These are phyloP conservation scores for Vigna trinervia DNA, from an alignment of 306 rosid species.

Conservation along the genomic window DNA sequence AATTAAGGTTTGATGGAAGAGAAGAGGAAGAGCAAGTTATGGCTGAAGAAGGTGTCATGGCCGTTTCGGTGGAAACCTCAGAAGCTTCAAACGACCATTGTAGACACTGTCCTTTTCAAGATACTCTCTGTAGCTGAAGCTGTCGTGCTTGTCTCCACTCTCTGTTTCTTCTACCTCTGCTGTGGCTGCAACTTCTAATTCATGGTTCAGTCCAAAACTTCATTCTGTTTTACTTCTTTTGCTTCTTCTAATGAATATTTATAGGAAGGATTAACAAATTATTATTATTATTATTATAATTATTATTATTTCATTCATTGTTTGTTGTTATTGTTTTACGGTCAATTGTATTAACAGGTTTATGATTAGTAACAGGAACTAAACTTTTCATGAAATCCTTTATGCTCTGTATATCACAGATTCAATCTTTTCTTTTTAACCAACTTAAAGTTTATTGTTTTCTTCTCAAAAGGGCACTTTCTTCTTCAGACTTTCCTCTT, in stretches of 20 bases:
- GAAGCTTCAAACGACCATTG: constrained; percentile 53
- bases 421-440: not conserved
- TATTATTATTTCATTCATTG: not conserved
- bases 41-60: constrained; percentile 69
- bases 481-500: too few species aligned
- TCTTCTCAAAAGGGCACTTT: too few species aligned
- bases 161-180: constrained; percentile 84
- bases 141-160: constrained; percentile 68
- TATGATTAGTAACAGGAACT: not conserved
- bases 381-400: not conserved
- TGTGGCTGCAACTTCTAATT: constrained; percentile 78
- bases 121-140: constrained; percentile 64
- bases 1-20: constrained; percentile 33
- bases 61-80: constrained; percentile 63
- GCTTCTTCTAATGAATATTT: not conserved
- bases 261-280: not conserved
- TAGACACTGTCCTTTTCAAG: constrained; percentile 71
- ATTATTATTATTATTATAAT: not conserved
- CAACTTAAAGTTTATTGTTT: too few species aligned
- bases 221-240: not conserved
- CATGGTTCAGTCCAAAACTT: not conserved
- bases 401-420: not conserved
- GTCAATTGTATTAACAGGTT: not conserved
- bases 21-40: constrained; percentile 44
- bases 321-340: not conserved